phyloP scores from a whole-genome alignment of 169 alveolate genomes.

The Theileria equi region DNA sequence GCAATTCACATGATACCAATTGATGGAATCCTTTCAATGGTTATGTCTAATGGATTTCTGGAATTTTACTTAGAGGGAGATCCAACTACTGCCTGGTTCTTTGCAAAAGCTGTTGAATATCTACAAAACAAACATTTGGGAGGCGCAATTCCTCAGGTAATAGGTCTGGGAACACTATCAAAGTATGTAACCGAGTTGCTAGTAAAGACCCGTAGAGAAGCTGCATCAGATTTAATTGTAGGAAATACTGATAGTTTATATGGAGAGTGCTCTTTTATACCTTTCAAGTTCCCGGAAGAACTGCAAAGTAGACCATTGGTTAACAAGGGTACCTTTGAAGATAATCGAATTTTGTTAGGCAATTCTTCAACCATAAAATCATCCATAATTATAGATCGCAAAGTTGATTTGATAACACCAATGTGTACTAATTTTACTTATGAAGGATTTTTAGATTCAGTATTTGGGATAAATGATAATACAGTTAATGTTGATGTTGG shows the following conservation, averaged over 20 bases:
- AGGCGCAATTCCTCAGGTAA: conserved; percentile 33
- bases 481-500: conserved; percentile 18
- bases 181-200: conserved; percentile 17
- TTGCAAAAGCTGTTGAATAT: conserved; percentile 46
- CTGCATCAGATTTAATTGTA: conserved; percentile 46
- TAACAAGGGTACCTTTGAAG: not conserved
- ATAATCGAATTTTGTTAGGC: not conserved
- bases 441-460: conserved; percentile 54
- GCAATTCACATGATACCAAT: conserved; percentile 58
- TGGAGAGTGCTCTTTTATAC: conserved; percentile 14
- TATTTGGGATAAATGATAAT: conserved; percentile 27
- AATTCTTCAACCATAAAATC: conserved; percentile 23
- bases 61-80: conserved; percentile 51
- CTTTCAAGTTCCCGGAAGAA: conserved; percentile 4
- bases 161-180: conserved; percentile 47
- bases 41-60: conserved; percentile 21
- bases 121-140: conserved; percentile 37
- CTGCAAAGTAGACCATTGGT: not conserved
- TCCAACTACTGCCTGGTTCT: conserved; percentile 62
- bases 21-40: conserved; percentile 50
- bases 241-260: conserved; percentile 13
- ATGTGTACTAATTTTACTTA: conserved; percentile 62
- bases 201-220: conserved; percentile 40
- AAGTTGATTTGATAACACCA: conserved; percentile 53
- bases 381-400: conserved; percentile 45